These are phyloP conservation scores for Debaryomycetaceae sp. DNA, from an alignment of 1,139 yeast genomes.

Conservation along the genomic window DNA sequence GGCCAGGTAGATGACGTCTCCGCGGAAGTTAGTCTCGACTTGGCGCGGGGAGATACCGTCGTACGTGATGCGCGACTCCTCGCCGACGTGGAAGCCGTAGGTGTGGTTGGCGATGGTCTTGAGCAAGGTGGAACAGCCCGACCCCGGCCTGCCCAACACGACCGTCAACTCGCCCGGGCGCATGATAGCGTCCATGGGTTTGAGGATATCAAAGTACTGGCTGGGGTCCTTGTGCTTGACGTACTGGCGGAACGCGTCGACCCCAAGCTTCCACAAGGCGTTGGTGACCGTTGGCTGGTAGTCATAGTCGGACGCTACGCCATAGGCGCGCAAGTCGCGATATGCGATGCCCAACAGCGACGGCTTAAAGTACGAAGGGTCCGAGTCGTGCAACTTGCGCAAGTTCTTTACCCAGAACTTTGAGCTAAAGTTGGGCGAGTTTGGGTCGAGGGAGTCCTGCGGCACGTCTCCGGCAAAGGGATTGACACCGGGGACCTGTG, in stretches of 20 bases:
- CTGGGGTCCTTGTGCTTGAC: conserved; percentile 7
- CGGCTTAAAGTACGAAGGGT: conserved; percentile 11
- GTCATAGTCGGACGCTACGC: conserved; percentile 9
- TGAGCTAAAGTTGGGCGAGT: conserved; percentile 9
- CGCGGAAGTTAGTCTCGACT: conserved; percentile 34
- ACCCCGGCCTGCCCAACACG: conserved; percentile 28
- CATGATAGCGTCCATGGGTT: conserved; percentile 23
- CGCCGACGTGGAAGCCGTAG: conserved; percentile 22
- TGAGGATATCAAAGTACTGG: conserved; percentile 19
- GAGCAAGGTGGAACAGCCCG: conserved; percentile 25
- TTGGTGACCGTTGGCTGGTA: conserved; percentile 10
- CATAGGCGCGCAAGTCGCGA: conserved; percentile 9
- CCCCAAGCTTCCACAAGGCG: conserved; percentile 5
- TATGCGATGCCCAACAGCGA: conserved; percentile 10
- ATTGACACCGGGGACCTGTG: conserved; percentile 9
- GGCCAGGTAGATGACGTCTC: conserved; percentile 42
- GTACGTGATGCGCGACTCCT: conserved; percentile 23
- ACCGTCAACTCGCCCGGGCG: conserved; percentile 26
- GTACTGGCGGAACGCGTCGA: conserved; percentile 2
- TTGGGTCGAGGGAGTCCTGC: conserved; percentile 10
- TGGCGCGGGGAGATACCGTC: conserved; percentile 41
- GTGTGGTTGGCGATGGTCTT: conserved; percentile 26
- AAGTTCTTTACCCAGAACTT: conserved; percentile 17
- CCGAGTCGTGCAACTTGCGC: conserved; percentile 10
- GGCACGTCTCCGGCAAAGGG: conserved; percentile 7